phyloP scores from a whole-genome alignment of 345 rosid species.

The Pistacia integerrima region DNA sequence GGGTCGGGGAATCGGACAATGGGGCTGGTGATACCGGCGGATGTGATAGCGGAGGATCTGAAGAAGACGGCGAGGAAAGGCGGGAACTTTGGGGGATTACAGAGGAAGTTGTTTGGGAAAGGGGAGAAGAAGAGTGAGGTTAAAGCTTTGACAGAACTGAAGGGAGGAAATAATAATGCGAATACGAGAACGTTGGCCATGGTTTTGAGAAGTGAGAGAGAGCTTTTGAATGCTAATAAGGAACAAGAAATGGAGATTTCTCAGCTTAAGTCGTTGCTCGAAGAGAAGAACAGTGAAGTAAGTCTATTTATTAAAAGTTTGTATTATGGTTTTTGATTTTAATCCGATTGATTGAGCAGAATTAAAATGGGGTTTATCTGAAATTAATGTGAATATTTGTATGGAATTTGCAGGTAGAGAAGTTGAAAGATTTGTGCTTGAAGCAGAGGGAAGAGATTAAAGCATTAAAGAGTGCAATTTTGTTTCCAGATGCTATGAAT shows the following conservation, averaged over 20 bases:
- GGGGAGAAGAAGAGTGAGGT: conserved; percentile 47
- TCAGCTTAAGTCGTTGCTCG: conserved; percentile 52
- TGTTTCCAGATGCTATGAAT: conserved; percentile 79
- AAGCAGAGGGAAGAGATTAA: conserved; percentile 91
- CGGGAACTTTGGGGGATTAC: conserved; percentile 52
- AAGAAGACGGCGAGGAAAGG: conserved; percentile 62
- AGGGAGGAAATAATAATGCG: conserved; percentile 27
- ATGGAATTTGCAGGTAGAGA: conserved; percentile 68
- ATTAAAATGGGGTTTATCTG: no score
- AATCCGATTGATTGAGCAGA: no score
- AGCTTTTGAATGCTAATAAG: conserved; percentile 73
- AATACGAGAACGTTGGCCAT: conserved; percentile 82
- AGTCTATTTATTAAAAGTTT: neutral
- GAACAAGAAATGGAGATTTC: conserved; percentile 66
- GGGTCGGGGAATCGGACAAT: conserved; percentile 32
- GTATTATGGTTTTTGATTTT: no score
- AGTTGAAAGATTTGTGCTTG: conserved; percentile 85
- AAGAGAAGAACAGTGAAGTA: conserved; percentile 75
- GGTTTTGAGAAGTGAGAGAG: conserved; percentile 91
- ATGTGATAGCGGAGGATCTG: conserved; percentile 65
- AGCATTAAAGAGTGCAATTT: conserved; percentile 63
- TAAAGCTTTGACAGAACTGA: conserved; percentile 75
- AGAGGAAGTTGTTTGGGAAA: conserved; percentile 76
- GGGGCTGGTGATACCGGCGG: conserved; percentile 55
- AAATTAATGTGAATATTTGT: neutral